These are phyloP conservation scores for Colletotrichum abscissum DNA, from an alignment of 2,329 filamentous ascomycete genomes.

Conservation along the genomic window DNA sequence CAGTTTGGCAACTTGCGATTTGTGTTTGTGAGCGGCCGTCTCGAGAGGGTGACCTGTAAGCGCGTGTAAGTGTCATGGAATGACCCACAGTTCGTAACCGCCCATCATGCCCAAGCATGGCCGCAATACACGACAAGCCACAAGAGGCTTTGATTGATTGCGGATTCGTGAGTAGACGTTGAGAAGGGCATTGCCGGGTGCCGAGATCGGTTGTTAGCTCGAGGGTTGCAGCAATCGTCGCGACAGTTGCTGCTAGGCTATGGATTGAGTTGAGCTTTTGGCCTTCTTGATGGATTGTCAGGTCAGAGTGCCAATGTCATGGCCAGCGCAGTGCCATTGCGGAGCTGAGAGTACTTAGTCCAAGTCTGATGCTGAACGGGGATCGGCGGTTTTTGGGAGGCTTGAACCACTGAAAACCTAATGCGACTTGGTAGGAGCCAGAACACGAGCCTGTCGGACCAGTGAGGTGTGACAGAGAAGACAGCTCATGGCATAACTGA, in stretches of 20 bases:
- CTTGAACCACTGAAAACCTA: background rate
- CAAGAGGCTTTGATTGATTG: background rate
- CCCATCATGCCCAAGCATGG: background rate
- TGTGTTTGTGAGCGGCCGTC: background rate
- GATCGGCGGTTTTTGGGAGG: background rate
- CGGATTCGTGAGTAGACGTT: background rate
- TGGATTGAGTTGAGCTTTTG: background rate
- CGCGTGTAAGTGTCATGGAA: background rate
- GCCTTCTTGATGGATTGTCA: background rate
- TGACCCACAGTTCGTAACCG: slow-evolving; percentile 3
- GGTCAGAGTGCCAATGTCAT: background rate
- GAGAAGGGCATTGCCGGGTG: background rate
- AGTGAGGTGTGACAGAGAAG: background rate
- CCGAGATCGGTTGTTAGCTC: slow-evolving; percentile 23
- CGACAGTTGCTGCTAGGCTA: background rate
- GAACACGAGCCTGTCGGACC: background rate
- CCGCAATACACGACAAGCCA: background rate
- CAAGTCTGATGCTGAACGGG: slow-evolving; percentile 3
- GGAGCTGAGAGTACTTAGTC: background rate
- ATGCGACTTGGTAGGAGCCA: slow-evolving; percentile 3
- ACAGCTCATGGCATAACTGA: background rate
- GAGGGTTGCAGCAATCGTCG: slow-evolving; percentile 24
- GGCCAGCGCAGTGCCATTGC: background rate
- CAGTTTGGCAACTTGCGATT: background rate
- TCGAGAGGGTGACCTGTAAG: background rate